Evolutionary conservation across 768 basidiomycete species (phyloP).

Genomic region (Tricholoma sp.): DNA sequence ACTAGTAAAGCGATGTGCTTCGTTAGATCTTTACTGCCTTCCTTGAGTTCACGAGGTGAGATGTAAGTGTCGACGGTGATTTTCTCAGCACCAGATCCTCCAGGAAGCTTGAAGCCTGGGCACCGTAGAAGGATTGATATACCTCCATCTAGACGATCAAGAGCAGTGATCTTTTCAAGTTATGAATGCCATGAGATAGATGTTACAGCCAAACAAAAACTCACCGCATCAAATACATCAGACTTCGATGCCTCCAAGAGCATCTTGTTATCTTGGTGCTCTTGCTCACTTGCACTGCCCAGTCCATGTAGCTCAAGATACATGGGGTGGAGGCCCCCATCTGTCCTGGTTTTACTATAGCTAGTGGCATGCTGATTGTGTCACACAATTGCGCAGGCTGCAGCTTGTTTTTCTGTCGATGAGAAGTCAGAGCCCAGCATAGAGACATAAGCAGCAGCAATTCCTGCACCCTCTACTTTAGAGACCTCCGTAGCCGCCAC

Average conservation of each 20-base stretch:
- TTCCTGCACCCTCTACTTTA: neutral
- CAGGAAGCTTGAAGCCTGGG: slow-evolving; percentile 1
- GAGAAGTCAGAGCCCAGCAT: no score
- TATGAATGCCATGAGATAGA: neutral
- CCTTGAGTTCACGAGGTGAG: no score
- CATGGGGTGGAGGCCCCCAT: slow-evolving; percentile 5
- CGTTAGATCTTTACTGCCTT: neutral
- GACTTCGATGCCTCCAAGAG: neutral
- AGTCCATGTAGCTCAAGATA: neutral
- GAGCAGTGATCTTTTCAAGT: slow-evolving; percentile 6
- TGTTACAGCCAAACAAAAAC: neutral
- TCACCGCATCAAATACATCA: slow-evolving; percentile 6
- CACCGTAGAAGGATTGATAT: neutral
- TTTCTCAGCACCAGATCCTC: slow-evolving; percentile 1
- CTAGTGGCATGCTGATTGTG: neutral
- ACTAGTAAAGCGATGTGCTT: slow-evolving; percentile 7
- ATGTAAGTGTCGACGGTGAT: slow-evolving; percentile 4
- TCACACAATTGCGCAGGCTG: no score
- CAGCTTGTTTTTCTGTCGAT: no score
- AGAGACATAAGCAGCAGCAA: no score
- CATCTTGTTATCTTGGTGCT: no score
- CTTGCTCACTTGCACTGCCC: neutral
- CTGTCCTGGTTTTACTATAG: neutral
- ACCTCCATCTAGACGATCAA: slow-evolving; percentile 7
- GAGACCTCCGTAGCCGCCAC: neutral